These are phyloP conservation scores for Cyberlindnera mississippiensis DNA, from an alignment of 805 yeast genomes.

Conservation along the genomic window DNA sequence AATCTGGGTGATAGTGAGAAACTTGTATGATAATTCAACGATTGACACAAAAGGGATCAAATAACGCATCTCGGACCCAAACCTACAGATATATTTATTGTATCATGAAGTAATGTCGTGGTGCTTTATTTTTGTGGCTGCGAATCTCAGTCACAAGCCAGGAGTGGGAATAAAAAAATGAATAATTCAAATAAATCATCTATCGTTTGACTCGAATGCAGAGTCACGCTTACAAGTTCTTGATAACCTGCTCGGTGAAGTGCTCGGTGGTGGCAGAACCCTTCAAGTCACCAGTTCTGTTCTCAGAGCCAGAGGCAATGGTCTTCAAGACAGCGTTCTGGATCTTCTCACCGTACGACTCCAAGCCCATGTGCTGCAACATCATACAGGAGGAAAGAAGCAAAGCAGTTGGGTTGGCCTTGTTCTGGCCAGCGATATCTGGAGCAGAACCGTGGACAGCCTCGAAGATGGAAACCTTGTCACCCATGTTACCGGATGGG, in stretches of 20 bases:
- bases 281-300: constrained; percentile 95
- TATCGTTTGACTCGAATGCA: background rate
- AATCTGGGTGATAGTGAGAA: too few species aligned
- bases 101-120: constrained; percentile 6
- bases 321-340: constrained; percentile 82
- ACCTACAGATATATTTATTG: too few species aligned
- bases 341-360: constrained; percentile 75
- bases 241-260: constrained; percentile 90
- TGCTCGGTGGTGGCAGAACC: constrained; percentile 86
- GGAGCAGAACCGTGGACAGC: constrained; percentile 99
- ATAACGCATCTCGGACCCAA: too few species aligned
- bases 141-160: too few species aligned
- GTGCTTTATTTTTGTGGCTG: background rate
- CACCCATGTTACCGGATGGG: constrained; percentile 99
- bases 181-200: constrained; percentile 3
- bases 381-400: constrained; percentile 96
- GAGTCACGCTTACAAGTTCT: constrained; percentile 29
- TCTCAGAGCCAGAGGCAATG: constrained; percentile 92
- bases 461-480: constrained; percentile 95
- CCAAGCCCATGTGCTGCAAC: constrained; percentile 97
- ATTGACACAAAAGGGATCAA: too few species aligned
- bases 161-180: too few species aligned
- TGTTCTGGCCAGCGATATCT: constrained; percentile 97
- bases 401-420: constrained; percentile 98
- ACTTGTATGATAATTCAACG: too few species aligned